Evolutionary conservation across 2,329 filamentous ascomycete genomes (phyloP), one percentile per base, ranked within the genome.

Genomic region (Zymoseptoria tritici): DNA sequence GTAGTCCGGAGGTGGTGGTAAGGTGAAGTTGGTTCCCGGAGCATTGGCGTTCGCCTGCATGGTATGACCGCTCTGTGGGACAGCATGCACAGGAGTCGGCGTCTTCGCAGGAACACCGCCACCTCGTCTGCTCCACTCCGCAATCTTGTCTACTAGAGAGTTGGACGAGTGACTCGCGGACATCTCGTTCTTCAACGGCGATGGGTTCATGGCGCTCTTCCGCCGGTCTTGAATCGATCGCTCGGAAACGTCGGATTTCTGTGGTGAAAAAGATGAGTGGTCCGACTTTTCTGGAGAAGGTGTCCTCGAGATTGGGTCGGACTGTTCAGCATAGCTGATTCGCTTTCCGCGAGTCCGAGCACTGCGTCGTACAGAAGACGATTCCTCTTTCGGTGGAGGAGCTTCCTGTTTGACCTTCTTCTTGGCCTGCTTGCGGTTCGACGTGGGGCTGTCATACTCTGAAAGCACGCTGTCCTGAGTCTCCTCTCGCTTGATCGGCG

Each of bases 311-410:
- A 56, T 36, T 21, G 60, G 56, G 19, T 61, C 60, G 4, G 49
- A 19, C 13, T 57, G 57, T 54, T 65, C 65, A 3, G 56, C 57
- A 46, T 67, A 67, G 51, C 62, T 63, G 46, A 67, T 49, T 53
- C 61, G 55, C 52, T 64, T 67, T 36, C 52, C 58, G 11, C 55
- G 59, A 3, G 57, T 59, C 13, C 65, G 59, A 11, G 61, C 55
- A 52, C 65, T 67, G 2, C 65, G 57, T 5, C 64, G 62, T 5
- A 64, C 57, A 49, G 56, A 46, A 22, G 52, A 42, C 13, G 51
- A 42, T 4, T 59, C 54, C 8, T 59, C 54, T 42, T 60, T 55
- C 36, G 29, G 52, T 11, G 57, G 57, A 9, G 57, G 55, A 20
- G 20, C 36, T 36, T 62, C 56, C 13, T 55, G 24, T 20, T 56